Conservation (phyloP, 352 stramenopile genomes). For the Thraustochytrium striatum region DNA sequence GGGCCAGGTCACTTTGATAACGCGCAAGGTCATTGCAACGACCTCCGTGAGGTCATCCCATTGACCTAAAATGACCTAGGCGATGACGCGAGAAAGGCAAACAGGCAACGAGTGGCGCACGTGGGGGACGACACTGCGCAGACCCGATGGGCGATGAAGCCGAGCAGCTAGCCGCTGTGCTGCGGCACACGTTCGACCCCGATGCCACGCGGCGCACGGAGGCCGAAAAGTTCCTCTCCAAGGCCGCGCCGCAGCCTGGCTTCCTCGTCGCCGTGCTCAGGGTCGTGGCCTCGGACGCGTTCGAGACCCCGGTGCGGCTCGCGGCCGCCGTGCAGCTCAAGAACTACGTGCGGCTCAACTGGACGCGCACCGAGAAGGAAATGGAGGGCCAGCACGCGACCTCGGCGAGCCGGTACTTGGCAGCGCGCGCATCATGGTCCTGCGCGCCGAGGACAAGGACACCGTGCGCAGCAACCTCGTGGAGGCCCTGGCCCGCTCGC, state of each 20-base stretch:
- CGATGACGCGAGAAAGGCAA: too few species aligned
- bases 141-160: slow-evolving; percentile 18
- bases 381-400: neutral
- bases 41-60: too few species aligned
- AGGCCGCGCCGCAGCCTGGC: neutral
- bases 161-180: neutral
- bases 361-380: slow-evolving; percentile 28
- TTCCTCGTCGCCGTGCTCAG: slow-evolving; percentile 33
- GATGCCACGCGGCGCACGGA: slow-evolving; percentile 1
- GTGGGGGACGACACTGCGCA: too few species aligned
- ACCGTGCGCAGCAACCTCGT: slow-evolving; percentile 33
- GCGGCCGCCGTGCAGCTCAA: slow-evolving; percentile 39
- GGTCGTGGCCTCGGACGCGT: slow-evolving; percentile 4
- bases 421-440: neutral
- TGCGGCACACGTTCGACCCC: slow-evolving; percentile 40
- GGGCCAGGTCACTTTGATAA: too few species aligned
- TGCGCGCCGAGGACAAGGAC: slow-evolving; percentile 20
- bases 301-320: neutral
- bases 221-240: slow-evolving; percentile 35
- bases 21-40: too few species aligned
- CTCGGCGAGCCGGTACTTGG: slow-evolving; percentile 14
- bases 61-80: too few species aligned
- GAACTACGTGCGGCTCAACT: slow-evolving; percentile 35
- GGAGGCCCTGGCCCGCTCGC: slow-evolving; percentile 28
- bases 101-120: too few species aligned